These are phyloP conservation scores for Taphrina deformans DNA, from an alignment of 1,139 yeast genomes.

Conservation along the genomic window DNA sequence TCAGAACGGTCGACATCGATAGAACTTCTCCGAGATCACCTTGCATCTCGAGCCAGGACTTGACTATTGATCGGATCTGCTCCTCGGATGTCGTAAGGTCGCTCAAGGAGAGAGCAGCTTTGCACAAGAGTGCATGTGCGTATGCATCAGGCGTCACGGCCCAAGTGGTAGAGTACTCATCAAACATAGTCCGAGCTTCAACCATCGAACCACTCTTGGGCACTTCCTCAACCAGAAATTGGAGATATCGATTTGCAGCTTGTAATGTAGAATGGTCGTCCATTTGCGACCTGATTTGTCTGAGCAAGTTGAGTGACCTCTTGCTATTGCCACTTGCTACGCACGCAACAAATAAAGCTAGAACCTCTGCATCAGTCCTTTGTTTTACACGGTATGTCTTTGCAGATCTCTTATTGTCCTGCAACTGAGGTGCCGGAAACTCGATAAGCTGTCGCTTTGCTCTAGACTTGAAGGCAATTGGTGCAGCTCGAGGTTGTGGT, in stretches of 20 bases:
- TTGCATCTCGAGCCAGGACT: slow-evolving; percentile 28
- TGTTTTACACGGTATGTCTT: slow-evolving; percentile 4
- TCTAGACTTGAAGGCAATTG: neutral
- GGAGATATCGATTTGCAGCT: slow-evolving; percentile 56
- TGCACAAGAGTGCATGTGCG: slow-evolving; percentile 45
- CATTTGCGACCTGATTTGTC: slow-evolving; percentile 43
- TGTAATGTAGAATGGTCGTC: slow-evolving; percentile 46
- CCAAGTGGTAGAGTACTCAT: slow-evolving; percentile 41
- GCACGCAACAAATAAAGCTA: slow-evolving; percentile 67
- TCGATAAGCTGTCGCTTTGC: neutral
- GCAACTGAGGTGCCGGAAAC: slow-evolving; percentile 7
- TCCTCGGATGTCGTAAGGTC: slow-evolving; percentile 44
- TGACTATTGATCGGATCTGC: slow-evolving; percentile 33
- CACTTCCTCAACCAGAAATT: slow-evolving; percentile 48
- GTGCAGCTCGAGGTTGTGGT: neutral
- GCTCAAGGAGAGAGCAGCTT: slow-evolving; percentile 39
- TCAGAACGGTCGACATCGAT: slow-evolving; percentile 66
- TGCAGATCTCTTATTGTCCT: neutral
- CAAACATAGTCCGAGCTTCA: slow-evolving; percentile 38
- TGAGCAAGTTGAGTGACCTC: slow-evolving; percentile 54
- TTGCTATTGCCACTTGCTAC: slow-evolving; percentile 64
- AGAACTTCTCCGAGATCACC: slow-evolving; percentile 49
- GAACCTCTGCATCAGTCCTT: slow-evolving; percentile 14
- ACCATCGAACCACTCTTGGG: slow-evolving; percentile 43
- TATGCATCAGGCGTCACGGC: slow-evolving; percentile 39